Evolutionary conservation across 2,329 filamentous ascomycete genomes (phyloP).

Genomic region (Aaosphaeria arxii): DNA sequence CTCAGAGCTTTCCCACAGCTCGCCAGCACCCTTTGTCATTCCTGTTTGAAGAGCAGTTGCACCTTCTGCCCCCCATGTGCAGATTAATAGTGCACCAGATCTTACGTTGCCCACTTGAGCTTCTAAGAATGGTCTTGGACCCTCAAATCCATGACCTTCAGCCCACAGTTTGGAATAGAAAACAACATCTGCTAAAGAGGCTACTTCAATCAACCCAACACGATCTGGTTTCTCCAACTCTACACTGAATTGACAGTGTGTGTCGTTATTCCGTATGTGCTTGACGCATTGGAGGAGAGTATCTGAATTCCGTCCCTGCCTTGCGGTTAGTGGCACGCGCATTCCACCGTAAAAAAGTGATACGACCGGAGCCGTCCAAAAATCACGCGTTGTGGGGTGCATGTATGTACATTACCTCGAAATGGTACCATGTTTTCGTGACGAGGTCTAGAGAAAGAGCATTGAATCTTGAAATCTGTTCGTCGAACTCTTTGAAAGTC

Average conservation of each 20-base stretch:
- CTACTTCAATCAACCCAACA: conserved; percentile 57
- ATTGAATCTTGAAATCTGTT: conserved; percentile 32
- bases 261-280: not conserved
- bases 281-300: not conserved
- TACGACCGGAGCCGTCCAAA: not conserved
- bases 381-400: too few species aligned
- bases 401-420: conserved; percentile 52
- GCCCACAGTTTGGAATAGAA: conserved; percentile 73
- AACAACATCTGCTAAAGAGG: conserved; percentile 64
- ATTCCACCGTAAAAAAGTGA: not conserved
- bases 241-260: conserved; percentile 55
- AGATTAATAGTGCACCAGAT: conserved; percentile 48
- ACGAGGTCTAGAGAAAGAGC: conserved; percentile 1
- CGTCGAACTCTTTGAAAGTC: conserved; percentile 59
- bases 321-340: not conserved
- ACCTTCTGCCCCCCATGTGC: conserved; percentile 59
- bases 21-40: conserved; percentile 10
- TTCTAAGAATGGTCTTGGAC: too few species aligned
- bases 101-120: too few species aligned
- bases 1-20: too few species aligned
- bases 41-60: conserved; percentile 45
- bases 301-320: not conserved
- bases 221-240: conserved; percentile 70
- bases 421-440: conserved; percentile 61
- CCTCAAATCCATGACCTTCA: too few species aligned